Conservation (phyloP, 2,329 filamentous ascomycete species). For the Endothia cerciana region DNA sequence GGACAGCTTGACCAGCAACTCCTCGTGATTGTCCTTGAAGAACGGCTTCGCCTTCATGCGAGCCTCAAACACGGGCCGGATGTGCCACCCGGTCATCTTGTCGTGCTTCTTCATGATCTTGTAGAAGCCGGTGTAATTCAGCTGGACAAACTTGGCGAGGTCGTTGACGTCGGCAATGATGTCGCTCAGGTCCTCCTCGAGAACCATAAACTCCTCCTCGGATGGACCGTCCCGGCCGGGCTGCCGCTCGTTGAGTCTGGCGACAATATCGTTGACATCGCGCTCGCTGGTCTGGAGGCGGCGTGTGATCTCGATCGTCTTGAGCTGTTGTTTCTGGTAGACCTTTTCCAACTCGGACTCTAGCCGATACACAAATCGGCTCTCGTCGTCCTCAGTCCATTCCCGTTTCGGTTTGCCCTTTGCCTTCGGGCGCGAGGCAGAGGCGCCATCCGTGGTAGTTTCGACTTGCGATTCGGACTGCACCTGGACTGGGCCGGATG, state of each 20-base stretch:
- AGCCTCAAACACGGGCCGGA: conserved; percentile 94
- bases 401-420: conserved; percentile 55
- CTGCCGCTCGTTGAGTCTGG: conserved; percentile 68
- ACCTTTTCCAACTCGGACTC: conserved; percentile 96
- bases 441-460: conserved; percentile 38
- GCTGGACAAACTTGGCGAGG: conserved; percentile 94
- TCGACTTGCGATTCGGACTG: conserved; percentile 45
- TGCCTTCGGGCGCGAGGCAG: conserved; percentile 38
- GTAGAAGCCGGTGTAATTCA: conserved; percentile 99
- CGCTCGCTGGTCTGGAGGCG: conserved; percentile 86
- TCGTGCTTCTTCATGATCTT: conserved; percentile 99
- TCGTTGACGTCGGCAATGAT: conserved; percentile 99
- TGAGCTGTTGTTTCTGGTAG: conserved; percentile 95
- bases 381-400: conserved; percentile 94
- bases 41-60: conserved; percentile 95
- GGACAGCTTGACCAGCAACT: conserved; percentile 91
- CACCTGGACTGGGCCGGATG: conserved; percentile 52
- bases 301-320: conserved; percentile 92
- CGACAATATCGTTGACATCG: conserved; percentile 87
- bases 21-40: conserved; percentile 98
- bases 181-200: conserved; percentile 94
- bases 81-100: conserved; percentile 92
- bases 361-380: conserved; percentile 81
- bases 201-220: conserved; percentile 90
- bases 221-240: conserved; percentile 64